Conservation (phyloP, 2,329 filamentous ascomycete genomes). For the Penicillium sp. region DNA sequence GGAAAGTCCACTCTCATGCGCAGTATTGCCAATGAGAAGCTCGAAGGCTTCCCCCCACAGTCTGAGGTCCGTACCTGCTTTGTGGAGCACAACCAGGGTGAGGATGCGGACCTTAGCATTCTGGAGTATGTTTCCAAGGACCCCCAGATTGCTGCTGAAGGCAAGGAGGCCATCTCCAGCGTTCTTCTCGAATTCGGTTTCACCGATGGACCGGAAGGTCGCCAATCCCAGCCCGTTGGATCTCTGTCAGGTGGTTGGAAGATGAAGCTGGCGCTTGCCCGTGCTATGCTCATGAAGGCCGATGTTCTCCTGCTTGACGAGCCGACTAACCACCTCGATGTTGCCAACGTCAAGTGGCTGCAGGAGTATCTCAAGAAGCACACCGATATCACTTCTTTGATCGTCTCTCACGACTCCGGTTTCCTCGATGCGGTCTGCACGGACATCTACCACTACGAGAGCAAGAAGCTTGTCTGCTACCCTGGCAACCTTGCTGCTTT, state of each 20-base stretch:
- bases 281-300: slow-evolving; percentile 95
- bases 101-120: slow-evolving; percentile 95
- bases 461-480: slow-evolving; percentile 77
- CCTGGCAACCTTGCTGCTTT: slow-evolving; percentile 61
- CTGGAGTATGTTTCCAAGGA: slow-evolving; percentile 90
- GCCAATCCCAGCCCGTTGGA: slow-evolving; percentile 85
- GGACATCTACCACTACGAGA: slow-evolving; percentile 98
- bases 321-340: slow-evolving; percentile 97
- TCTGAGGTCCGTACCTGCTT: slow-evolving; percentile 94
- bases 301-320: slow-evolving; percentile 96
- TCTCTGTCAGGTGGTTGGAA: slow-evolving; percentile 98
- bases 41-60: slow-evolving; percentile 93
- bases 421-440: slow-evolving; percentile 98
- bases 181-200: slow-evolving; percentile 93
- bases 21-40: slow-evolving; percentile 89
- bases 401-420: slow-evolving; percentile 96
- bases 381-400: slow-evolving; percentile 93
- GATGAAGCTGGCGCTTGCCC: slow-evolving; percentile 96
- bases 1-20: slow-evolving; percentile 99
- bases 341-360: slow-evolving; percentile 93
- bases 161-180: slow-evolving; percentile 73
- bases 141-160: slow-evolving; percentile 76
- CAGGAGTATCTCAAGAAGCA: slow-evolving; percentile 95
- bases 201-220: slow-evolving; percentile 81
- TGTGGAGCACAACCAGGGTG: slow-evolving; percentile 98